Evolutionary conservation across 225 moss, liverwort and hornwort species (phyloP).

Genomic region (Takakia lepidozioides): DNA sequence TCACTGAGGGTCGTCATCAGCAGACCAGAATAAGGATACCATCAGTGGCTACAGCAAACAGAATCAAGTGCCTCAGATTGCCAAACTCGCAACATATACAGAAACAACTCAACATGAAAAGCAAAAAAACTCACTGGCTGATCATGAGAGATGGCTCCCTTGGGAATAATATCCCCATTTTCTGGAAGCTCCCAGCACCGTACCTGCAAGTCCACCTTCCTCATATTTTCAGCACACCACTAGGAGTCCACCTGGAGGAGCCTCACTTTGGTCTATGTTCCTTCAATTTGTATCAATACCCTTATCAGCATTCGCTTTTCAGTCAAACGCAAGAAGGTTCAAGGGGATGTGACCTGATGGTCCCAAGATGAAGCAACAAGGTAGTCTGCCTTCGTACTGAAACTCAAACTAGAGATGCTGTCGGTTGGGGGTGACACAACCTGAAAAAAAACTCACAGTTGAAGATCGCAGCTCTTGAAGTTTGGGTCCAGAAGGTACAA

Average conservation of each 20-base stretch:
- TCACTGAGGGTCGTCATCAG: background rate
- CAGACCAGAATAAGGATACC: background rate
- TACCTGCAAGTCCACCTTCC: too few species aligned
- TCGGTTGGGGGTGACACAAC: conserved; percentile 77
- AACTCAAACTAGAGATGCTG: conserved; percentile 80
- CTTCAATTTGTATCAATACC: too few species aligned
- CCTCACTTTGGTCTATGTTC: too few species aligned
- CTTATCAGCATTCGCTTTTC: background rate
- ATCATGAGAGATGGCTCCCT: conserved; percentile 91
- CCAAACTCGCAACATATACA: background rate
- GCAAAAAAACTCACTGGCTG: conserved; percentile 63
- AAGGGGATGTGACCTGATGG: conserved; percentile 64
- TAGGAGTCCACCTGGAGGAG: too few species aligned
- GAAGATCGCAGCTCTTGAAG: too few species aligned
- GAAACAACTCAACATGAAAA: background rate
- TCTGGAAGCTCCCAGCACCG: conserved; percentile 95
- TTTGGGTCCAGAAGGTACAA: too few species aligned
- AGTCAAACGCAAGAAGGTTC: background rate
- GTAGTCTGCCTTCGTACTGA: conserved; percentile 86
- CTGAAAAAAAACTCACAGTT: too few species aligned
- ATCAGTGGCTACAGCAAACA: too few species aligned
- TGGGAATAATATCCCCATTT: conserved; percentile 87
- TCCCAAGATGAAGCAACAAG: conserved; percentile 95
- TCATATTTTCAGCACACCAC: too few species aligned
- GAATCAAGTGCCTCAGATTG: too few species aligned